These are phyloP conservation scores for Trametes gibbosa DNA, from an alignment of 768 basidiomycete genomes.

Conservation along the genomic window DNA sequence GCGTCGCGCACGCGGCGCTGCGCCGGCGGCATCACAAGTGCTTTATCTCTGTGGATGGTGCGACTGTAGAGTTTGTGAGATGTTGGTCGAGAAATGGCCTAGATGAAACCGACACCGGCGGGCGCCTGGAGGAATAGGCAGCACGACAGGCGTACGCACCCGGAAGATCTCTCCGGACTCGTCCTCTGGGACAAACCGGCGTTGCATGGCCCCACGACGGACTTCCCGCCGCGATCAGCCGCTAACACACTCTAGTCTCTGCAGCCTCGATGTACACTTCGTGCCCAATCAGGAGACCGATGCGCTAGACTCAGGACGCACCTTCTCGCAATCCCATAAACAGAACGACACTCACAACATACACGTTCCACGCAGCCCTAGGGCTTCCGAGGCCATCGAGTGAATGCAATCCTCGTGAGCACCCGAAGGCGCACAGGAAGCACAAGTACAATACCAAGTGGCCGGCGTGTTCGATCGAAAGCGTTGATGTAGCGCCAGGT, in stretches of 20 bases:
- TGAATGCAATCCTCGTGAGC: not conserved
- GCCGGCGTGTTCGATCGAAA: not conserved
- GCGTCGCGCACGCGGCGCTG: not conserved
- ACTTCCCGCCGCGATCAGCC: not conserved
- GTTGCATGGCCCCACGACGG: not conserved
- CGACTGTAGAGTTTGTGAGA: not conserved
- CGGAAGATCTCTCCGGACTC: no score
- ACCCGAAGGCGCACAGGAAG: conserved; percentile 2
- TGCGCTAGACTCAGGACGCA: not conserved
- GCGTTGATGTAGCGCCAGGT: not conserved
- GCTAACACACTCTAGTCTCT: not conserved
- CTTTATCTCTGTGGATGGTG: conserved; percentile 1
- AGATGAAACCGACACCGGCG: not conserved
- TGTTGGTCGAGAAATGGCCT: not conserved
- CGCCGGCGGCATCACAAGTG: not conserved
- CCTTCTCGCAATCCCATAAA: not conserved
- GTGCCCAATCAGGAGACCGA: not conserved
- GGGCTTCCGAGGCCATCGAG: conserved; percentile 1
- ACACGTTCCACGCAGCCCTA: not conserved
- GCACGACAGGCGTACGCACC: not conserved
- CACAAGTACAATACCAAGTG: not conserved
- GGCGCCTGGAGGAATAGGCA: not conserved
- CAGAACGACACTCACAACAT: not conserved
- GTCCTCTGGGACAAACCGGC: not conserved
- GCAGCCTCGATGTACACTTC: not conserved